Evolutionary conservation across 2,329 filamentous ascomycete species (phyloP), one percentile per base, ranked within the genome.

Genomic region (Cladobotryum protrusum): DNA sequence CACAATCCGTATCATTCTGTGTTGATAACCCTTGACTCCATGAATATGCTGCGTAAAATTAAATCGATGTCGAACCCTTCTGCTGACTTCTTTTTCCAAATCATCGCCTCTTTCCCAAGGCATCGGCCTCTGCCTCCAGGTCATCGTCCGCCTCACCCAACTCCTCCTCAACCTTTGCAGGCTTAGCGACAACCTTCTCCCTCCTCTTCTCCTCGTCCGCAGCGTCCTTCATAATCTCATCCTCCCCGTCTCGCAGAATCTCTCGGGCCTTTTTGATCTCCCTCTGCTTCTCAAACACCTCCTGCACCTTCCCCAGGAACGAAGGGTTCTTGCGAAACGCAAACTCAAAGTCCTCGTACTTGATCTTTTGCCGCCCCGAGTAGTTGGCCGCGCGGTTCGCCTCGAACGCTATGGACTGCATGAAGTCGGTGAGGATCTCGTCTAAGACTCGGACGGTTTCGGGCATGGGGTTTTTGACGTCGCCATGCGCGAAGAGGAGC

Each of bases 321-420:
- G 81, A 76, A 8, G 87, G 85, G 62, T 97, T 95, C 56, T 87
- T 82, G 32, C 93, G 82, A 59, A 97, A 81, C 36, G 90, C 89
- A 69, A 95, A 99, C 63, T 95, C 90, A 72, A 99, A 96, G 69
- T 99, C 93, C 63, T 96, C 92, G 62, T 95, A 88, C 68, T 99
- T 99, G 71, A 99, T 90, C 72, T 99, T 99, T 62, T 95, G 89
- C 2, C 93, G 87, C 1, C 90, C 86, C 2, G 87, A 84, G 68
- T 95, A 89, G 66, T 88, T 84, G 1, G 93, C 93, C 47, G 86
- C 85, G 41, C 88, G 83, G 4, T 90, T 89, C 4, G 93, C 92
- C 64, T 89, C 86, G 72, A 95, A 93, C 70, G 88, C 92, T 48
- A 93, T 85, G 67, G 93, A 89, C 65, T 95, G 89, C 66, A 97